Conservation (phyloP, 2,329 filamentous ascomycete genomes). For the Colletotrichum plurivorum region DNA sequence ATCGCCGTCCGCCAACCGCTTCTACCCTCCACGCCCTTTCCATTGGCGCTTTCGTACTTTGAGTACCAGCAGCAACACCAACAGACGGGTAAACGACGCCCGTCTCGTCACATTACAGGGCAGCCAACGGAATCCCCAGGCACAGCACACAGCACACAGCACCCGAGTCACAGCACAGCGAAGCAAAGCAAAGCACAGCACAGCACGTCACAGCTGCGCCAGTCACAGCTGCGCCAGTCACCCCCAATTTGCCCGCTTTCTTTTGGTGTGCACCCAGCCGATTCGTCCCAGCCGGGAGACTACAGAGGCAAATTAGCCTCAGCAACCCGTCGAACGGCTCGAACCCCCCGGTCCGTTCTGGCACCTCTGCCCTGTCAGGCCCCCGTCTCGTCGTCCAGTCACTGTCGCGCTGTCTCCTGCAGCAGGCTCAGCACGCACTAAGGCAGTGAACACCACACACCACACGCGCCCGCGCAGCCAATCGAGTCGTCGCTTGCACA, state of each 20-base stretch:
- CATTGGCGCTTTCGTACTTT: constrained; percentile 15
- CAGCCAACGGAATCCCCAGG: constrained; percentile 17
- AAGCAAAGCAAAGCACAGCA: constrained; percentile 3
- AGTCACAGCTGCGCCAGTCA: constrained; percentile 21
- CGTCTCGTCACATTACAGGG: constrained; percentile 25
- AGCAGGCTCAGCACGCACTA: constrained; percentile 46
- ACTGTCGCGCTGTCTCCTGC: constrained; percentile 43
- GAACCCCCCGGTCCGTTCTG: constrained; percentile 9
- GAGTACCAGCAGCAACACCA: constrained; percentile 8
- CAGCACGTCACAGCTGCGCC: constrained; percentile 23
- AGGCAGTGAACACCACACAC: constrained; percentile 46
- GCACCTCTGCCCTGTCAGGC: constrained; percentile 23
- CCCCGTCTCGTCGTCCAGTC: constrained; percentile 32
- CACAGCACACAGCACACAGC: constrained; percentile 7
- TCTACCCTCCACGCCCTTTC: not conserved
- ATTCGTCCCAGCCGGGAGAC: constrained; percentile 14
- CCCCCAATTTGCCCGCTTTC: constrained; percentile 38
- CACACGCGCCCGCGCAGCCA: constrained; percentile 48
- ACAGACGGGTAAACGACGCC: constrained; percentile 9
- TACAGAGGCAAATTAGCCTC: constrained; percentile 37
- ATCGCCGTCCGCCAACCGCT: constrained; percentile 31
- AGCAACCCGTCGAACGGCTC: constrained; percentile 10
- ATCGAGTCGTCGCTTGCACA: constrained; percentile 47
- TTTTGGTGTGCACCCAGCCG: constrained; percentile 29
- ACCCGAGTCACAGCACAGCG: constrained; percentile 14